These are phyloP conservation scores for Zygosaccharomyces bisporus DNA, from an alignment of 805 yeast genomes.

Conservation along the genomic window DNA sequence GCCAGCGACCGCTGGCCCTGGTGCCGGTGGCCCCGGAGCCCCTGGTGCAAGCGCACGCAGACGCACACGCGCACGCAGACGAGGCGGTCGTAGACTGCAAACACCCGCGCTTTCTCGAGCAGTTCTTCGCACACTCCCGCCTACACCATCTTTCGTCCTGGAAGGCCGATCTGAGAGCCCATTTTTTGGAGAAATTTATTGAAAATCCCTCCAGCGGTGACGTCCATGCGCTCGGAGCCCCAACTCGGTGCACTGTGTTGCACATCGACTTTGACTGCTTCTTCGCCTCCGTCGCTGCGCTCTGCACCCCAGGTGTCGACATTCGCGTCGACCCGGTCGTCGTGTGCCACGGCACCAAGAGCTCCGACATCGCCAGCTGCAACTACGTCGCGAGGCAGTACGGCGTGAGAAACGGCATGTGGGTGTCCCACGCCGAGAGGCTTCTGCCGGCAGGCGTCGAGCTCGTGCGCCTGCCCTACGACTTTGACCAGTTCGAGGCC, in stretches of 20 bases:
- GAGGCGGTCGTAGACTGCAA: conserved; percentile 49
- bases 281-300: conserved; percentile 80
- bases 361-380: conserved; percentile 83
- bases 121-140: conserved; percentile 76
- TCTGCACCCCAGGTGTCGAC: conserved; percentile 48
- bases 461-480: conserved; percentile 60
- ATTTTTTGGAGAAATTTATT: conserved; percentile 51
- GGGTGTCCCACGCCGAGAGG: conserved; percentile 64
- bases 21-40: conserved; percentile 2
- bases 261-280: conserved; percentile 95
- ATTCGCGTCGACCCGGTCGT: conserved; percentile 53
- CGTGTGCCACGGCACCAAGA: conserved; percentile 47
- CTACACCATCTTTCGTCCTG: conserved; percentile 85
- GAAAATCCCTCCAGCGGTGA: conserved; percentile 16
- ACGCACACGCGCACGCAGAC: background rate
- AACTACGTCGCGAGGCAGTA: conserved; percentile 78
- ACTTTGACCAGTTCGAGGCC: conserved; percentile 67
- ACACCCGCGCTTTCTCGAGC: conserved; percentile 68
- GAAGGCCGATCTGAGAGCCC: conserved; percentile 69
- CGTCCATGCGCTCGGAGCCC: background rate
- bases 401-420: conserved; percentile 88
- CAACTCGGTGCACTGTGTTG: conserved; percentile 41
- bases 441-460: conserved; percentile 53
- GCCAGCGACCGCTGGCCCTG: conserved; percentile 32
- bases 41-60: too few species aligned